Percentiles rank a stretch among this genome's conserved stretches.
Evolutionary conservation across 2,329 filamentous ascomycete genomes (phyloP).

Genomic region (Davidsoniella eucalypti): DNA sequence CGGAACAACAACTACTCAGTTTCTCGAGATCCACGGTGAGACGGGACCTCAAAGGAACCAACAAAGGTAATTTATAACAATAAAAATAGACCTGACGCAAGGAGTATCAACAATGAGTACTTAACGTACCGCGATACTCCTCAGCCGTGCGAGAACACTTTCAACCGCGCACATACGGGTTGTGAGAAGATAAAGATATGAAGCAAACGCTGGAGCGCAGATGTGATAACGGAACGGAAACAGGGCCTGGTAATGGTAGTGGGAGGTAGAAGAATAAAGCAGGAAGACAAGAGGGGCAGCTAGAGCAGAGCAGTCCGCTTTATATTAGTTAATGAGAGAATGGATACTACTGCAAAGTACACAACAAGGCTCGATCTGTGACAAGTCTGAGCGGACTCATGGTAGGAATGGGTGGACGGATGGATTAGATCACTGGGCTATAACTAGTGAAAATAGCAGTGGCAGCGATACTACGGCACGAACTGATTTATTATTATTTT

Average conservation of each 20-base stretch:
- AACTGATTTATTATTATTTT: too few species aligned
- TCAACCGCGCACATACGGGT: slow-evolving; percentile 12
- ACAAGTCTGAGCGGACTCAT: too few species aligned
- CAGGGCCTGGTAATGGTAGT: neutral
- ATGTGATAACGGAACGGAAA: neutral
- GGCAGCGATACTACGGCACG: too few species aligned
- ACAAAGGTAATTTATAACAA: slow-evolving; percentile 12
- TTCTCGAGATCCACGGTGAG: too few species aligned
- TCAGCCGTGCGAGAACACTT: slow-evolving; percentile 32
- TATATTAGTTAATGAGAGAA: too few species aligned
- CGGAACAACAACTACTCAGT: too few species aligned
- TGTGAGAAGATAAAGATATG: neutral
- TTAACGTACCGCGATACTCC: slow-evolving; percentile 38
- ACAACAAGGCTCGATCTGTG: too few species aligned
- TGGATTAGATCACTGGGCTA: too few species aligned
- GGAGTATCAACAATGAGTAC: slow-evolving; percentile 38
- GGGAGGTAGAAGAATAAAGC: neutral
- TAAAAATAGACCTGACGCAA: slow-evolving; percentile 38
- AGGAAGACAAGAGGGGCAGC: neutral
- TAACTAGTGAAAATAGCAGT: too few species aligned
- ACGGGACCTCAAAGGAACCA: too few species aligned
- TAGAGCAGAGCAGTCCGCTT: neutral
- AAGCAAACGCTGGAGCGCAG: neutral
- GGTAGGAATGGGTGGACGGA: too few species aligned
- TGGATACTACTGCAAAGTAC: too few species aligned